Evolutionary conservation across 192 early-diverging fungal species (phyloP).

Genomic region (Gonapodya prolifera): DNA sequence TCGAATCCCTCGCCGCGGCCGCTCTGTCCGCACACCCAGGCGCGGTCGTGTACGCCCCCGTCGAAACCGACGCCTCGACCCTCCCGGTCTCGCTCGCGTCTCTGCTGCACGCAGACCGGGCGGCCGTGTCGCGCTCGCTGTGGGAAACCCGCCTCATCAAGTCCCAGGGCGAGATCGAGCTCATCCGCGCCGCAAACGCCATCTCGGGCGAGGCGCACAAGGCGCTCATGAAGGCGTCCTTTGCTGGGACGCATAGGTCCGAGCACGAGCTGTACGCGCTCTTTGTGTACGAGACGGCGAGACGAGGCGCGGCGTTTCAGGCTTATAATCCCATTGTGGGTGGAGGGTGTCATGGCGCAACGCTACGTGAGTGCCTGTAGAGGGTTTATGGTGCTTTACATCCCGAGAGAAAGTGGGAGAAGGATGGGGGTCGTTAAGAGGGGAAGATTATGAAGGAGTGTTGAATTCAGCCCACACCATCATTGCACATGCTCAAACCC

Average conservation of each 20-base stretch:
- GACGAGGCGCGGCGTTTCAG: constrained; percentile 41
- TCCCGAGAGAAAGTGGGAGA: neutral
- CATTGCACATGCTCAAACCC: neutral
- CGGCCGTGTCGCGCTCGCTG: constrained; percentile 14
- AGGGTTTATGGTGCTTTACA: no score
- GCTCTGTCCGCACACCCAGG: constrained; percentile 30
- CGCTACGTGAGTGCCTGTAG: constrained; percentile 36
- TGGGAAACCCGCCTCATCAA: constrained; percentile 73
- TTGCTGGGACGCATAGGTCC: constrained; percentile 32
- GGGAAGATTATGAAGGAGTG: neutral
- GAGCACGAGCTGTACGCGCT: constrained; percentile 67
- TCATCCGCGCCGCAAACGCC: constrained; percentile 64
- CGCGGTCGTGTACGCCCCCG: constrained; percentile 23
- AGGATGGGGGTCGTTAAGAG: neutral
- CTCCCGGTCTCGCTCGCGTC: constrained; percentile 4
- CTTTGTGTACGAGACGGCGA: constrained; percentile 47
- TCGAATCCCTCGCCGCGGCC: constrained; percentile 10
- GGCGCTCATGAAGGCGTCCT: constrained; percentile 53
- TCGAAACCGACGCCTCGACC: neutral
- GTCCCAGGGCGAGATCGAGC: constrained; percentile 54
- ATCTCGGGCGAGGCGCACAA: constrained; percentile 70
- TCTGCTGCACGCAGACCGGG: neutral
- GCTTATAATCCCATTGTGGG: constrained; percentile 81
- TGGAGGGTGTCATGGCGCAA: constrained; percentile 57
- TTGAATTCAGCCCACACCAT: neutral